Conservation (phyloP, 441 rosid genomes). For the Geranium incanum region DNA sequence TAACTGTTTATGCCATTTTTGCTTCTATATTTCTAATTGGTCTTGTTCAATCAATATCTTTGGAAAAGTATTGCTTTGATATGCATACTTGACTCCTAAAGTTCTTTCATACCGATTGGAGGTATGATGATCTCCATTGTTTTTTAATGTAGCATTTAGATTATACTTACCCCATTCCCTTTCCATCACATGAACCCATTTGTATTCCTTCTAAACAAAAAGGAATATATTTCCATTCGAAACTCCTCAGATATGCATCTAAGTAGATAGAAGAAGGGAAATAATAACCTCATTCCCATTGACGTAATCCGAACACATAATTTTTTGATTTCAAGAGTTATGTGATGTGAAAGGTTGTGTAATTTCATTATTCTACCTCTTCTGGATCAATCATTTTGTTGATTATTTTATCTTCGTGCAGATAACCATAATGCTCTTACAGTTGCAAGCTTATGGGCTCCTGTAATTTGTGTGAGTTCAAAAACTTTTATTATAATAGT, state of each 20-base stretch:
- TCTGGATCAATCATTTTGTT: not conserved
- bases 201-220: too few species aligned
- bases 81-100: not conserved
- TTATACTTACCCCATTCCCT: too few species aligned
- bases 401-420: conserved; percentile 33
- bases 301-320: not conserved
- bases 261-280: too few species aligned
- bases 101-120: not conserved
- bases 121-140: not conserved
- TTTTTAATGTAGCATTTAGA: too few species aligned
- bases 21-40: not conserved
- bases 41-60: not conserved
- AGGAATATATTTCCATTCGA: not conserved
- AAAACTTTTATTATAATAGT: not conserved
- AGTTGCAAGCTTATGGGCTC: conserved; percentile 85
- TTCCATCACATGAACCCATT: too few species aligned
- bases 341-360: not conserved
- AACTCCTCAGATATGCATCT: not conserved
- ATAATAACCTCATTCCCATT: too few species aligned
- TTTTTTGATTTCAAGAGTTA: not conserved
- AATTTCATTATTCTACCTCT: not conserved
- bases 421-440: conserved; percentile 93
- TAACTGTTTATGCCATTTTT: not conserved
- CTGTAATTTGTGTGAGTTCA: conserved; percentile 80
- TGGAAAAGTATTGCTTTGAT: not conserved